Base-by-base conservation (phyloP, 75 land plant species). In the Adiantum capillusveneris region DNA sequence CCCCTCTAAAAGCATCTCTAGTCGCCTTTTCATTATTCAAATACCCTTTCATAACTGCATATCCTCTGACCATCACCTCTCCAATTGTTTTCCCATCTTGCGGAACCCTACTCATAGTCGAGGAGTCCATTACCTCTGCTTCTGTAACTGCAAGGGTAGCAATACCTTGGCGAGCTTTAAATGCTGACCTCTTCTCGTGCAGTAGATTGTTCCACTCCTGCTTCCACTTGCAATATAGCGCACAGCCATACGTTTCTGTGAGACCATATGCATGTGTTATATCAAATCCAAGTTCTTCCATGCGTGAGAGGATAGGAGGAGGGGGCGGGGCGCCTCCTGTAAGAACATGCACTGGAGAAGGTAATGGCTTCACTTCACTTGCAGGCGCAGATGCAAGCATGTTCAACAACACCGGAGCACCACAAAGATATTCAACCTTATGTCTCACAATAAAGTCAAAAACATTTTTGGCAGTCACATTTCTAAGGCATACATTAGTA, bases 321-420 rank as follows among this genome's bases (percentile, higher is more conserved):
- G 94, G 89, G 0, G 94, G 94, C 9, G 89, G 86, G 0, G 94
- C 83, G 0, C 89, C 89, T 22, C 79, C 89, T 0, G 86, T 82
- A n/a, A 82, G 29, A 26, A 85, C 59, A 9, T 60, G 56, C 1
- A 88, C 86, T 0, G 61, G 64, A 11, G 44, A 30, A 0, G 77
- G 74, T 1, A 82, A 70, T 1, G 65, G 75, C 21, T 58, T 31
- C 7, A 55, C 65, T 17, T 73, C 85, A 25, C 31, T 14, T 1
- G 44, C 24, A 0, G 67, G 63, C 20, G 65, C 70, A 59, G 73
- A 76, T 12, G 81, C 65, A 9, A 85, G 55, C 81, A 89, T 85
- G 67, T 80, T 85, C 66, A 89, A 70, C 20, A 89, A 81, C 0
- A 77, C 78, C 0, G 95, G 95, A 0, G 90, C 95, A 26, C 84